Conservation (phyloP, 2,329 filamentous ascomycete species). For the Nemania diffusa region DNA sequence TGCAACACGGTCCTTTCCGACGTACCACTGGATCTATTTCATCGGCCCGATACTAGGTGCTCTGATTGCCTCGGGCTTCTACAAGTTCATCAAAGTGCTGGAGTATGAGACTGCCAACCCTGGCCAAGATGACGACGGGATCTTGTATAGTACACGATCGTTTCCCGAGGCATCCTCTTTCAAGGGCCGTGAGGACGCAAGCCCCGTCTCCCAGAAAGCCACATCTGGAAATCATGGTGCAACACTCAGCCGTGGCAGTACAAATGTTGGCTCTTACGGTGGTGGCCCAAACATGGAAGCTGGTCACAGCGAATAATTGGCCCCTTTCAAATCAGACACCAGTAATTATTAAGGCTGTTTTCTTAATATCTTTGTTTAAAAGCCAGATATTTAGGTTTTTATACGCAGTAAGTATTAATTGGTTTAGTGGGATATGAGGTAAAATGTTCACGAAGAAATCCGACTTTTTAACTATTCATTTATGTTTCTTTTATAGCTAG, state of each 20-base stretch:
- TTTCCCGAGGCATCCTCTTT: background rate
- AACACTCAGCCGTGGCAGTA: slow-evolving; percentile 16
- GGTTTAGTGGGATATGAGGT: too few species aligned
- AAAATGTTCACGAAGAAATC: too few species aligned
- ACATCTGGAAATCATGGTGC: background rate
- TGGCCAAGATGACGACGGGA: slow-evolving; percentile 25
- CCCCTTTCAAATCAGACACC: too few species aligned
- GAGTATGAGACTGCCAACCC: slow-evolving; percentile 45
- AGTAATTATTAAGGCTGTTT: too few species aligned
- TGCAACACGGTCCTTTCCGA: slow-evolving; percentile 41
- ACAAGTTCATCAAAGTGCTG: slow-evolving; percentile 40
- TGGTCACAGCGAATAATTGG: slow-evolving; percentile 9
- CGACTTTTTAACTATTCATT: too few species aligned
- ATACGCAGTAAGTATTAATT: too few species aligned
- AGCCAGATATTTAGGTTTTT: too few species aligned
- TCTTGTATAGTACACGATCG: background rate
- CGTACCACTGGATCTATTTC: slow-evolving; percentile 53
- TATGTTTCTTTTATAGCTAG: too few species aligned
- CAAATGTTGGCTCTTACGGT: slow-evolving; percentile 28
- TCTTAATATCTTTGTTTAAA: too few species aligned
- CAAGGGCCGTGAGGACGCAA: background rate
- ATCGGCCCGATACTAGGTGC: slow-evolving; percentile 54
- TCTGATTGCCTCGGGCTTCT: slow-evolving; percentile 50
- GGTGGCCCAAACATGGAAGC: slow-evolving; percentile 34
- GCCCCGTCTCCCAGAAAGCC: background rate